Evolutionary conservation across 371 early-diverging fungal species (phyloP), one percentile per base, ranked within the genome.

Genomic region (Mortierella sp.): DNA sequence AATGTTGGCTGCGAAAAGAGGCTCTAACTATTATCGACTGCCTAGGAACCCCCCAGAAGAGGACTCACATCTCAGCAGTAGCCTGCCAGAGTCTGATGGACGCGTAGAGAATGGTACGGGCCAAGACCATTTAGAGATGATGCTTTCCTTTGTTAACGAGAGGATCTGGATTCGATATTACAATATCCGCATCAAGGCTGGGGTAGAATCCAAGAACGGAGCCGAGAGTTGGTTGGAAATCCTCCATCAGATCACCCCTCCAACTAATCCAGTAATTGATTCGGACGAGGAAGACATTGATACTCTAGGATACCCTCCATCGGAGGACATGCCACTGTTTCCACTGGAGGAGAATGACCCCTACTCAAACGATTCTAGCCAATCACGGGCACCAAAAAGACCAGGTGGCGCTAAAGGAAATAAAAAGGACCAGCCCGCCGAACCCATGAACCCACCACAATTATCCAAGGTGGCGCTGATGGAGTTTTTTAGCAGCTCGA

Each of bases 121-220:
- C n/a, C 80, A 68, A n/a, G 80, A 79, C 41, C 68, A 70, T 41
- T 52, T 79, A 52, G 80, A 79, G 58, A 65, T 79, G 74, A 70
- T 55, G 24, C 48, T 79, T 8, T 67, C 75, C 10, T 79, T 48
- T 52, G 5, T 55, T 13, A 63, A 81, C 7, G 47, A 72, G 13
- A 63, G 70, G 38, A 55, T 81, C 16, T 81, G 82, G 82, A 50
- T 81, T 47, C 69, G 76, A 33, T 69, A 69, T 47, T 76, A 72
- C 45, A 76, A 81, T 48, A 60, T 76, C 53, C 67, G 67, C 43
- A 69, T 81, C 67, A 65, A 75, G 21, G 82, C 72, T 47, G 70
- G 76, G 4, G 2, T 69, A 4, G 76, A 81, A 21, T 65, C 66
- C 55, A 76, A 38, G 67, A 72, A 81, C 32, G 82, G 82, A 3